Evolutionary conservation across 805 yeast genomes (phyloP), one percentile per base, ranked within the genome.

Genomic region (Candida awuae): DNA sequence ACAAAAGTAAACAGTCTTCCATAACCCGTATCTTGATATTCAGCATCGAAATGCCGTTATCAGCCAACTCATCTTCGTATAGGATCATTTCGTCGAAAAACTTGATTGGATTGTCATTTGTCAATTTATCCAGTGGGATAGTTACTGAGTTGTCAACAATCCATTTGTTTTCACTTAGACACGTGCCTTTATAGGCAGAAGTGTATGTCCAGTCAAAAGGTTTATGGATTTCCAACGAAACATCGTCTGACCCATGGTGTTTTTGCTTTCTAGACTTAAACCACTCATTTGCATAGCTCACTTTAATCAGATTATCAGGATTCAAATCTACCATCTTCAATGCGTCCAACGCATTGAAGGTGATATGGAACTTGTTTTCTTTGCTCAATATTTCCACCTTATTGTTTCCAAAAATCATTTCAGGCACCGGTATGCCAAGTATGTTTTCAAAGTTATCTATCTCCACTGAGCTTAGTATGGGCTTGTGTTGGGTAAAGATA

Each of bases 151-250:
- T 62, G 23, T 34, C 21, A 4, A 6, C 49, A n/a, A 46, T 44
- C 31, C 50, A 51, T 2, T 20, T 14, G 2, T 39, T 34, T 4
- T 46, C 46, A 6, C 32, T 43, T 9, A 47, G 18, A 4, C 66
- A 39, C 0, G 79, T 69, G 0, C 97, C 98, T 43, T 66, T 69
- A 57, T 90, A 92, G 34, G 67, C 60, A 1, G 95, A 77, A 0
- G 95, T 74, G 56, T 92, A 92, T 0, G 98, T 90, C 99, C 99
- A 92, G 63, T 92, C 98, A 56, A 77, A 92, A 2, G 95, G 92
- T 50, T 82, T 81, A 36, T 80, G 75, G 26, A 81, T 73, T 33
- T 81, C 73, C 69, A 54, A 70, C 58, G 54, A 69, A 66, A 19
- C 38, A 28, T 43, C 35, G 25, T 39, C 41, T 4, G 41, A 30